Conservation (phyloP, 1,139 yeast species). For the Lipomyces yarrowii region DNA sequence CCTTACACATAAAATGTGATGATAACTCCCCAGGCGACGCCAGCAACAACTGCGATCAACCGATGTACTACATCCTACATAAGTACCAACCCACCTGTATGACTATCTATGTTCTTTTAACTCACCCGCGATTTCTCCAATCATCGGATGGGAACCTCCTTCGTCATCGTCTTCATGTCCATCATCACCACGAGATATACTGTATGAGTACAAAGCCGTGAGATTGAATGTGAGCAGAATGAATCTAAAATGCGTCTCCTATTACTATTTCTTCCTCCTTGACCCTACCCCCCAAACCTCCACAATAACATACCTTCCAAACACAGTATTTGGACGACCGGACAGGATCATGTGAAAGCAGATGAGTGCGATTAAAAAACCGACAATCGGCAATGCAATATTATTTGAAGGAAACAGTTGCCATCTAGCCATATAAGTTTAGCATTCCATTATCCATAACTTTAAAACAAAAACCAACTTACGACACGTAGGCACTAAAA, state of each 20-base stretch:
- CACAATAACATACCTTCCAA: constrained; percentile 37
- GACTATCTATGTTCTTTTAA: not conserved
- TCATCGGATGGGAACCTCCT: constrained; percentile 69
- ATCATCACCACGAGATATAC: constrained; percentile 60
- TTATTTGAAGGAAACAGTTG: constrained; percentile 58
- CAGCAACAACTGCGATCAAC: constrained; percentile 69
- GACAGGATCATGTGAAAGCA: constrained; percentile 67
- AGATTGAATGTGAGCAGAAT: constrained; percentile 75
- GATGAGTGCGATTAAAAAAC: constrained; percentile 61
- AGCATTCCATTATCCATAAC: not conserved
- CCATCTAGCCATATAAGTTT: constrained; percentile 43
- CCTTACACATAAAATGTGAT: constrained; percentile 47
- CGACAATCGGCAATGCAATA: constrained; percentile 56
- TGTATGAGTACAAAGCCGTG: constrained; percentile 76
- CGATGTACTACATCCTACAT: constrained; percentile 53
- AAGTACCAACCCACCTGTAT: not conserved
- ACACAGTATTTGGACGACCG: constrained; percentile 57
- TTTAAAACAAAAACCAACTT: not conserved
- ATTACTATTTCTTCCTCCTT: not conserved
- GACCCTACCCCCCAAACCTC: constrained; percentile 1
- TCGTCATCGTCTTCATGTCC: constrained; percentile 57
- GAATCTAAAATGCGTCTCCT: constrained; percentile 57
- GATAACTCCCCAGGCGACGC: constrained; percentile 74
- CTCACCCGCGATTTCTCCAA: constrained; percentile 64
- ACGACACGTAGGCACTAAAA: constrained; percentile 56